Conservation (phyloP, 2,329 filamentous ascomycete genomes). For the Paracoccidioides brasiliensis region DNA sequence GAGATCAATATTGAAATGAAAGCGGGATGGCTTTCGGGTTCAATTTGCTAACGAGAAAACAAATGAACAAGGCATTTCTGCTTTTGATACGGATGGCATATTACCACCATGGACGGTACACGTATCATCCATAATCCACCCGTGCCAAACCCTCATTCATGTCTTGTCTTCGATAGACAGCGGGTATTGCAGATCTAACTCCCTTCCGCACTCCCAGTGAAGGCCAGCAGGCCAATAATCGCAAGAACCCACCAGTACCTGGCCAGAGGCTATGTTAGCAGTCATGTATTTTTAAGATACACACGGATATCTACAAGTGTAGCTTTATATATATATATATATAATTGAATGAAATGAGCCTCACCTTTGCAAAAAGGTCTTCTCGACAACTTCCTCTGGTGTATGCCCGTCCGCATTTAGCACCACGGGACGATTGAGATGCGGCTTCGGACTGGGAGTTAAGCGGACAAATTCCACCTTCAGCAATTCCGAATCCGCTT, state of each 20-base stretch:
- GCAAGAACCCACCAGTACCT: constrained; percentile 38
- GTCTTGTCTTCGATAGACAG: neutral
- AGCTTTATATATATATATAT: neutral
- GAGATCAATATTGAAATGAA: no score
- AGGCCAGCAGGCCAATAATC: constrained; percentile 27
- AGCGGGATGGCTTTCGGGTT: no score
- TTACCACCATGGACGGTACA: no score
- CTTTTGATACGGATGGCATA: no score
- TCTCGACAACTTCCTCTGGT: constrained; percentile 28
- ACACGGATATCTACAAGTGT: neutral
- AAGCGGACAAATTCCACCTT: constrained; percentile 23
- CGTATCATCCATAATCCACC: neutral
- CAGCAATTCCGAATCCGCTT: constrained; percentile 8
- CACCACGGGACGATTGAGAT: constrained; percentile 29
- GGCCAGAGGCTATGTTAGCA: neutral
- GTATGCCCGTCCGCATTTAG: constrained; percentile 25
- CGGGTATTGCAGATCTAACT: constrained; percentile 7
- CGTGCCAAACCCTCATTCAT: no score
- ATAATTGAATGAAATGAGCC: constrained; percentile 8
- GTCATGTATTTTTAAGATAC: no score
- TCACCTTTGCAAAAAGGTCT: constrained; percentile 29
- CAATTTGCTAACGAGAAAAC: no score
- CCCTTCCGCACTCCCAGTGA: constrained; percentile 29
- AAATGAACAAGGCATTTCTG: no score
- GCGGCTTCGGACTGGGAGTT: constrained; percentile 23